phyloP scores from a whole-genome alignment of 192 early-diverging fungal genomes.

The Linnemannia zychae region DNA sequence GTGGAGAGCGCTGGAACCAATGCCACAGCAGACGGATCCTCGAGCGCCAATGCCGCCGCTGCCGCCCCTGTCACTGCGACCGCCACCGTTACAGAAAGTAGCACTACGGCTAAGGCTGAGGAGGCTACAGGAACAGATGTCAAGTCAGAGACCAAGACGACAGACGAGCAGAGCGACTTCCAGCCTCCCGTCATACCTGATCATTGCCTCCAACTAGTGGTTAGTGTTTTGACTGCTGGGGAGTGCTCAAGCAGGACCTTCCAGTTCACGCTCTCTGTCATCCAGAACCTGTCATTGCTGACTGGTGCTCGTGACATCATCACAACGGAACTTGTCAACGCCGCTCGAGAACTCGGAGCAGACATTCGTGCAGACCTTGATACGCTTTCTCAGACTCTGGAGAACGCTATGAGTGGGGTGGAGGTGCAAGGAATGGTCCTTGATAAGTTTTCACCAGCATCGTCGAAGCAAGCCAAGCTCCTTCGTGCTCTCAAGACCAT shows the following conservation, averaged over 20 bases:
- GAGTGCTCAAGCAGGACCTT: slow-evolving; percentile 96
- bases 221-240: slow-evolving; percentile 90
- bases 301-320: slow-evolving; percentile 82
- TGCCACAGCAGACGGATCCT: neutral
- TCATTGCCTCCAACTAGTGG: slow-evolving; percentile 82
- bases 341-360: slow-evolving; percentile 76
- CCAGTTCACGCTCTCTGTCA: slow-evolving; percentile 91
- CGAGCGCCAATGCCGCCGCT: neutral
- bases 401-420: slow-evolving; percentile 68
- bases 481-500: slow-evolving; percentile 93
- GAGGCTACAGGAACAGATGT: slow-evolving; percentile 18
- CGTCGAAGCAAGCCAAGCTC: slow-evolving; percentile 92
- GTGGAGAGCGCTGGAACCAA: slow-evolving; percentile 16
- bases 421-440: slow-evolving; percentile 82
- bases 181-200: slow-evolving; percentile 87
- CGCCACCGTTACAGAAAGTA: neutral
- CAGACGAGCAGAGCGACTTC: slow-evolving; percentile 57
- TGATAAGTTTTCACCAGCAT: slow-evolving; percentile 84
- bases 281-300: slow-evolving; percentile 87
- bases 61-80: neutral
- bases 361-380: slow-evolving; percentile 80
- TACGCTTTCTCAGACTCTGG: slow-evolving; percentile 71
- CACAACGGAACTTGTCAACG: slow-evolving; percentile 79
- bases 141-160: slow-evolving; percentile 35
- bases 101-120: neutral